Evolutionary conservation across 768 basidiomycete genomes (phyloP), one percentile per base, ranked within the genome.

Genomic region (Dioszegia crocea): DNA sequence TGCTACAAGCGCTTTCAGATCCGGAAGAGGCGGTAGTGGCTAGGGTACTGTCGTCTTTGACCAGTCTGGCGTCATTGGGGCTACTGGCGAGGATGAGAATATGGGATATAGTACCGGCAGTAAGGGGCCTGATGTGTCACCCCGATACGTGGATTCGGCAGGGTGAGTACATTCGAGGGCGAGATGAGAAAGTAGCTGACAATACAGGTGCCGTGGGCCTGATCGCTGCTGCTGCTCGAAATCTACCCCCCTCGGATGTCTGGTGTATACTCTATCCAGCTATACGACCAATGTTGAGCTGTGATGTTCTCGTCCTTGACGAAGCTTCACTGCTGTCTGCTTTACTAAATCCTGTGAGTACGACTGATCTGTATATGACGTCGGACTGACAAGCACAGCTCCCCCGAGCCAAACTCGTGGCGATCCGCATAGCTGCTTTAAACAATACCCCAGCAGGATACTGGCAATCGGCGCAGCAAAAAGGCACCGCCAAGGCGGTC

Each of bases 191-290:
- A n/a, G 0, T 1, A 38, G 50, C 56, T 57, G 21, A 56, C 16
- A 9, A 27, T 24, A 23, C 61, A 94, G 92, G 88, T 23, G 85
- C 93, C 17, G 86, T 85, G 12, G 86, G 89, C 0, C 92, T 99
- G 73, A 86, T 98, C 43, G 86, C 89, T 1, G 86, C 90, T 3
- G 87, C 90, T 9, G 86, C 88, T 1, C 85, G 86, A 41, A 86
- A 88, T 62, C 82, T 99, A 5, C 88, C 88, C 0, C 77, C 81
- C 2, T 91, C 90, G 53, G 96, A 99, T 71, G 86, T 91, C 21
- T 98, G 96, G 94, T 97, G 92, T 69, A 94, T 98, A 40, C 76
- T 99, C 9, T 98, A 98, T 66, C 94, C 96, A 0, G 89, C 88
- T 0, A 77, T 98, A 40, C 83, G 89, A 45, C 87, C 91, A 67